Base-by-base conservation (phyloP, 176 grass and related monocot species). In the Zoysia pacifica region DNA sequence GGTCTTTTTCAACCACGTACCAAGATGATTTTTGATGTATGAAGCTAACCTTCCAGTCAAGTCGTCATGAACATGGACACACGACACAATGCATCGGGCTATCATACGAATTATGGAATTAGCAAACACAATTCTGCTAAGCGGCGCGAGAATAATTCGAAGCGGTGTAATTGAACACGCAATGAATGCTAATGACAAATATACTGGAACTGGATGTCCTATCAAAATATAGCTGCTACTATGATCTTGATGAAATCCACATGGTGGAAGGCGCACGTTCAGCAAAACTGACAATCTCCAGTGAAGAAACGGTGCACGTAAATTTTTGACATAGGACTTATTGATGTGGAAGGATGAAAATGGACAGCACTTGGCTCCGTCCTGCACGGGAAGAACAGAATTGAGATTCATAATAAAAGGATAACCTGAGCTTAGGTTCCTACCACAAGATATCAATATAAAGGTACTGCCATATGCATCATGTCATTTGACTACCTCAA, bases 401-500 rank as follows among this genome's bases (percentile, higher is more conserved):
- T 60, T 84, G 46, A 63, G 62, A 45, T 12, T 9, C 45, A 38
- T 45, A 73, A 19, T 35, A 51, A 80, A 7, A 59, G 12, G 12
- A 83, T 41, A 63, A 9, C 38, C 78, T 66, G 44, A 39, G 45
- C 19, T 41, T 43, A 6, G 54, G 16, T 19, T 58, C 18, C 7
- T n/a, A 4, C 18, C 7, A 19, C 5, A 58, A 4, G 19, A 28
- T 28, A n/a, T n/a, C 2, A 20, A 28, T 16, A 61, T 46, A 79
- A 59, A 4, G 46, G 38, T 44, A 66, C 39, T 56, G 18, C 5
- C 5, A 2, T 20, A 43, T 54, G 1, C 10, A 53, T 75, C 76
- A 6, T 68, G 75, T 18, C n/a, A n/a, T n/a, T n/a, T n/a, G 47
- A 43, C 77, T 47, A 84, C 49, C 65, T 92, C 61, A 89, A 52